Conservation (phyloP, 192 early-diverging fungal genomes). For the Backusella tarrabulga region DNA sequence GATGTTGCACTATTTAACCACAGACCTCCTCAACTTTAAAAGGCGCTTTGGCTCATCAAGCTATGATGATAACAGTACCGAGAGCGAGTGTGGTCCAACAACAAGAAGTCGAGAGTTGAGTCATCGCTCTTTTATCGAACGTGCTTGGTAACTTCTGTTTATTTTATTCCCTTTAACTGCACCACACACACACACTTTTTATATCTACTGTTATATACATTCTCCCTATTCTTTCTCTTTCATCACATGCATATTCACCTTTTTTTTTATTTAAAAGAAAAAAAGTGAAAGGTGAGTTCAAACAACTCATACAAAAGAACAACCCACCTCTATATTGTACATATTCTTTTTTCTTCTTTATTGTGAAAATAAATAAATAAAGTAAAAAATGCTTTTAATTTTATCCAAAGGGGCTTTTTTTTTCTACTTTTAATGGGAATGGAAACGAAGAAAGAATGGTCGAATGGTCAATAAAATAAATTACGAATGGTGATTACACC, state of each 20-base stretch:
- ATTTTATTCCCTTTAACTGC: not conserved
- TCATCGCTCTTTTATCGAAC: not conserved
- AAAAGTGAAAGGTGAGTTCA: not conserved
- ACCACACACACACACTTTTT: not conserved
- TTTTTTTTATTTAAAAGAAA: too few relatives aligned
- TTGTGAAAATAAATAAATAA: too few relatives aligned
- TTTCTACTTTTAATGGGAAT: too few relatives aligned
- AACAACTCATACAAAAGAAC: too few relatives aligned
- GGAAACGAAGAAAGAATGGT: too few relatives aligned
- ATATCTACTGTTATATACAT: not conserved
- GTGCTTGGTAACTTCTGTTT: not conserved
- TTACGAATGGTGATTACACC: too few relatives aligned
- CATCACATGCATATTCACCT: not conserved
- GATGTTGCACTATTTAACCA: slow-evolving; percentile 51
- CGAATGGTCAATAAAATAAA: too few relatives aligned
- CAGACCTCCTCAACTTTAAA: slow-evolving; percentile 52
- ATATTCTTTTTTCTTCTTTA: too few relatives aligned
- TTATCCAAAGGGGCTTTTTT: too few relatives aligned
- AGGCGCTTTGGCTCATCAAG: slow-evolving; percentile 38
- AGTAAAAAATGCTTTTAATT: too few relatives aligned
- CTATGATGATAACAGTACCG: not conserved
- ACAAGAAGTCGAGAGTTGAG: not conserved
- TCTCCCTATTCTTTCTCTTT: not conserved
- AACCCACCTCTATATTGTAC: too few relatives aligned
- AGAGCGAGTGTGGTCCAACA: not conserved